These are phyloP conservation scores for Chenopodium quinoa DNA, from an alignment of 148 eudicot species.

Conservation along the genomic window DNA sequence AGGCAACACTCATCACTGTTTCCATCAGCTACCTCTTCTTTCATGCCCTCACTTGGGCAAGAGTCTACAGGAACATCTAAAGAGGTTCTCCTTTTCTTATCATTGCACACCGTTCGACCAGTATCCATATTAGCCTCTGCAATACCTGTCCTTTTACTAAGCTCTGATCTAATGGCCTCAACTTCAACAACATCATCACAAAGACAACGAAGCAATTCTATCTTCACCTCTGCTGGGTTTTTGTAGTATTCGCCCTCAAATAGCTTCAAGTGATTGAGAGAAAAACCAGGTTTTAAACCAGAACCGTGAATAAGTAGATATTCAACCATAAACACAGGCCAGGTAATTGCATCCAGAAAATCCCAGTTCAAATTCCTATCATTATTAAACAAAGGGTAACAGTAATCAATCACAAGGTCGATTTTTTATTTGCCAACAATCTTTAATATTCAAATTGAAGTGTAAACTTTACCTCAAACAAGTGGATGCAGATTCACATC, in stretches of 20 bases:
- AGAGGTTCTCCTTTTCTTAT: constrained; percentile 44
- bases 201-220: constrained; percentile 73
- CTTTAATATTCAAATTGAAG: constrained; percentile 7
- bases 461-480: constrained; percentile 70
- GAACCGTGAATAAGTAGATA: constrained; percentile 65
- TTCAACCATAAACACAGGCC: constrained; percentile 86
- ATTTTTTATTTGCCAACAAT: constrained; percentile 6
- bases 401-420: constrained; percentile 5
- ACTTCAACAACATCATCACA: constrained; percentile 86
- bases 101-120: constrained; percentile 43
- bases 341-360: constrained; percentile 79
- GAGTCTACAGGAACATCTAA: constrained; percentile 40
- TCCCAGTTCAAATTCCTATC: constrained; percentile 91
- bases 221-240: constrained; percentile 56
- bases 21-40: constrained; percentile 61
- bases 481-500: constrained; percentile 53
- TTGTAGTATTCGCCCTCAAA: constrained; percentile 66
- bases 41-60: constrained; percentile 47
- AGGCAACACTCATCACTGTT: constrained; percentile 95
- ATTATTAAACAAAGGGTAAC: constrained; percentile 19
- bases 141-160: constrained; percentile 54
- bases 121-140: constrained; percentile 42
- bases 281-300: constrained; percentile 50
- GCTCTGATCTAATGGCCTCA: constrained; percentile 66
- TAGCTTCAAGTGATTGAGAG: constrained; percentile 48